phyloP scores from a whole-genome alignment of 1,284 basidiomycete genomes.

The Heliocybe sulcata region DNA sequence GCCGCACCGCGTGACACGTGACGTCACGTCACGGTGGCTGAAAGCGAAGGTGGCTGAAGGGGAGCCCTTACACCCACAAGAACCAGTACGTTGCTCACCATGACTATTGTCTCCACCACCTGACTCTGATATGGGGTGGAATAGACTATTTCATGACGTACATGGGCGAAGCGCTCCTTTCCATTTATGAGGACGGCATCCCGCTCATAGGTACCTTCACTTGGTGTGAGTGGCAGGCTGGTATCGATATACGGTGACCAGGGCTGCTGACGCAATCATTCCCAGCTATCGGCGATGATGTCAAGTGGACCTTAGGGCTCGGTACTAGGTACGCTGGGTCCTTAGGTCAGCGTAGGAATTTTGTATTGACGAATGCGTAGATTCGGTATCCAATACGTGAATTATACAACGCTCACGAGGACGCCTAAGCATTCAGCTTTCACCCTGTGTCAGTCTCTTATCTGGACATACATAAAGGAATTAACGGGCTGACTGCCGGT shows the following conservation, averaged over 20 bases:
- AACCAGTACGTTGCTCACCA: slow-evolving; percentile 25
- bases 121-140: not conserved
- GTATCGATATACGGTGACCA: too few species aligned
- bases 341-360: too few species aligned
- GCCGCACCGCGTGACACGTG: too few species aligned
- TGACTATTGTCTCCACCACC: not conserved
- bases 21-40: too few species aligned
- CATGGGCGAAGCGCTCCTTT: slow-evolving; percentile 31
- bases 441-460: slow-evolving; percentile 28
- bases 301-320: slow-evolving; percentile 33
- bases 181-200: slow-evolving; percentile 35
- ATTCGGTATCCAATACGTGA: slow-evolving; percentile 43
- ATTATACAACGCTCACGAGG: slow-evolving; percentile 38
- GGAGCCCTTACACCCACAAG: too few species aligned
- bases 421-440: slow-evolving; percentile 39
- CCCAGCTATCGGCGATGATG: slow-evolving; percentile 37
- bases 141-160: slow-evolving; percentile 37
- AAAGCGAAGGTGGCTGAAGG: too few species aligned
- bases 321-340: slow-evolving; percentile 24
- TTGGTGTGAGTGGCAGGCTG: slow-evolving; percentile 32
- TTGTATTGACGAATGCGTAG: slow-evolving; percentile 13
- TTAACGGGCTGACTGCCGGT: not conserved
- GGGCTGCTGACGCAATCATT: too few species aligned
- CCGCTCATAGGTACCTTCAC: slow-evolving; percentile 34
- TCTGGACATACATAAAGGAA: not conserved